These are phyloP conservation scores for Suillus placidus DNA, from an alignment of 768 basidiomycete species.

Conservation along the genomic window DNA sequence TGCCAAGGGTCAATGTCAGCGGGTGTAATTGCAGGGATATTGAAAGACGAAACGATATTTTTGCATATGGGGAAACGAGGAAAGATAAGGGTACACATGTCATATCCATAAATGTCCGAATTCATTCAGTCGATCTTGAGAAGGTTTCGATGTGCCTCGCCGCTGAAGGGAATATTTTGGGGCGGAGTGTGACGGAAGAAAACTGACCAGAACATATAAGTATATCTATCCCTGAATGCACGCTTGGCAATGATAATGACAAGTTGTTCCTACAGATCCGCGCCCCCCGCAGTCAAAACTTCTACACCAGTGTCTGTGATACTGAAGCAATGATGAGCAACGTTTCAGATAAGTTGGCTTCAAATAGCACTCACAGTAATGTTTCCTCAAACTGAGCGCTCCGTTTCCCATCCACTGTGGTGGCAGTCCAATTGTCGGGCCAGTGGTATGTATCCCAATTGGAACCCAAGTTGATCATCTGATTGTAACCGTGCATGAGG, in stretches of 20 bases:
- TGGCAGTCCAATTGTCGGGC: constrained; percentile 97
- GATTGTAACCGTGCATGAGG: constrained; percentile 19
- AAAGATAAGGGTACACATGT: constrained; percentile 37
- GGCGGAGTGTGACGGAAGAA: constrained; percentile 18
- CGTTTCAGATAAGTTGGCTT: not conserved
- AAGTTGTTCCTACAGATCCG: constrained; percentile 22
- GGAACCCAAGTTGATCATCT: constrained; percentile 93
- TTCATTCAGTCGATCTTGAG: constrained; percentile 18
- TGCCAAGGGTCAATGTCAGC: constrained; percentile 32
- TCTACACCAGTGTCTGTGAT: constrained; percentile 92
- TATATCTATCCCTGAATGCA: not conserved
- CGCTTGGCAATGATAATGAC: constrained; percentile 1
- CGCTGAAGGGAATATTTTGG: constrained; percentile 23
- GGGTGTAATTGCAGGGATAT: constrained; percentile 4
- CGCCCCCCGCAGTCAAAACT: constrained; percentile 68
- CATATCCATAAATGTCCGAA: constrained; percentile 19
- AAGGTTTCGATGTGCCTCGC: constrained; percentile 28
- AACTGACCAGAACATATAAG: constrained; percentile 3
- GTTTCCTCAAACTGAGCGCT: constrained; percentile 99
- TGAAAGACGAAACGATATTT: constrained; percentile 23
- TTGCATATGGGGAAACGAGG: constrained; percentile 30
- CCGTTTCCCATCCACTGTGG: constrained; percentile 84
- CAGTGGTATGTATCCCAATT: constrained; percentile 80
- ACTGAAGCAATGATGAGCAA: constrained; percentile 41
- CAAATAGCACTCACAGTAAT: constrained; percentile 64